These are phyloP conservation scores for Tephrocybe sp. DNA, from an alignment of 768 basidiomycete genomes.

Conservation along the genomic window DNA sequence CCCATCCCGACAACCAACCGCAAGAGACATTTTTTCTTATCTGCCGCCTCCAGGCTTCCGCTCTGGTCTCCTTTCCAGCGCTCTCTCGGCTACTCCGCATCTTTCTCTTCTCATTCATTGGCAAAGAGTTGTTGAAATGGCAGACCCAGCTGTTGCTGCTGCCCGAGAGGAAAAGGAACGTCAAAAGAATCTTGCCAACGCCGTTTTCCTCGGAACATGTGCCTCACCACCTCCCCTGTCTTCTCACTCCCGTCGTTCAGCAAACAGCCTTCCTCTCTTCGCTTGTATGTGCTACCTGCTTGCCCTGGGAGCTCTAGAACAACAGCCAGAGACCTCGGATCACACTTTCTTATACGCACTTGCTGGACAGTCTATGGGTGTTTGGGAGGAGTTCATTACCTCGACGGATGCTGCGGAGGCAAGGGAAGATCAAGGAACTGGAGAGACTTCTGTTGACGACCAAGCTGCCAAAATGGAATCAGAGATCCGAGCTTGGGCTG, in stretches of 20 bases:
- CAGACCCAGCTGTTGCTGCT: slow-evolving; percentile 5
- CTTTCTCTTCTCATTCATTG: slow-evolving; percentile 23
- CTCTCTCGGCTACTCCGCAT: slow-evolving; percentile 23
- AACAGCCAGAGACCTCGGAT: slow-evolving; percentile 5
- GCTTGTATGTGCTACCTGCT: slow-evolving; percentile 55
- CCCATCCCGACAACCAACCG: slow-evolving; percentile 21
- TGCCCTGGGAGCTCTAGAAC: slow-evolving; percentile 48
- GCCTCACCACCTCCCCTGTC: not conserved
- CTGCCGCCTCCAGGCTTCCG: slow-evolving; percentile 30
- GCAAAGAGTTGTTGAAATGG: slow-evolving; percentile 12
- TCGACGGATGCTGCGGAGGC: slow-evolving; percentile 6
- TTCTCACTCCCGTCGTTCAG: not conserved
- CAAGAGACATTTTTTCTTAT: slow-evolving; percentile 29
- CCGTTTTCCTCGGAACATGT: slow-evolving; percentile 14
- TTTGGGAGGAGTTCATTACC: slow-evolving; percentile 32
- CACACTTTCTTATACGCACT: slow-evolving; percentile 34
- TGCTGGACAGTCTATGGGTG: slow-evolving; percentile 34
- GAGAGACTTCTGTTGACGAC: slow-evolving; percentile 31
- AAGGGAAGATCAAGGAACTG: not conserved
- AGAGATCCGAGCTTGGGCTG: slow-evolving; percentile 53
- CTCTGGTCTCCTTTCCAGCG: slow-evolving; percentile 24
- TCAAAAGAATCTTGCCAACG: slow-evolving; percentile 9
- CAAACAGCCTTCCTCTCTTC: slow-evolving; percentile 45
- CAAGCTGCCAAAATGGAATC: slow-evolving; percentile 56
- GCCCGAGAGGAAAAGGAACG: slow-evolving; percentile 7